Conservation (phyloP, 78 protist species). For the Cavenderia fasciculata region DNA sequence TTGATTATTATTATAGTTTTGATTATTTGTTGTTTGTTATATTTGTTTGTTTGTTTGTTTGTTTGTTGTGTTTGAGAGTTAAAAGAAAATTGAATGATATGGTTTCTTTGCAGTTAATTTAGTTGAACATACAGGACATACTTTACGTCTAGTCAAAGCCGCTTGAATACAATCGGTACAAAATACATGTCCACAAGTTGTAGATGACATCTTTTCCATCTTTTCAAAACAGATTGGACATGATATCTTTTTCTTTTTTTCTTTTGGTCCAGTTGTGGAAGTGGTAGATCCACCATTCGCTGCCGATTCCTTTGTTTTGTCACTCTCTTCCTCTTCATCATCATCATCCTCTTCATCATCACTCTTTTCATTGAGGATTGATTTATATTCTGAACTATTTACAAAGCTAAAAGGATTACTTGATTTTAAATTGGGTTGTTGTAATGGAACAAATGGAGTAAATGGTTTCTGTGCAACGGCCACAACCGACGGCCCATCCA, state of each 20-base stretch:
- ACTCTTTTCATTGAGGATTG: not conserved
- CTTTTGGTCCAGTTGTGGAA: not conserved
- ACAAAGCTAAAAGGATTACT: not conserved
- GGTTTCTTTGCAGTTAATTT: constrained; percentile 7
- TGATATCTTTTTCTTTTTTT: not conserved
- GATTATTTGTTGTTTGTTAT: too few relatives aligned
- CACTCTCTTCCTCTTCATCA: not conserved
- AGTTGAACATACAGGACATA: constrained; percentile 28
- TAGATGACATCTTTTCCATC: not conserved
- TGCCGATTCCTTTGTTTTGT: not conserved
- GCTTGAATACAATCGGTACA: constrained; percentile 6
- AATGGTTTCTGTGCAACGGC: too few relatives aligned
- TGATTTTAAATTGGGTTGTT: not conserved
- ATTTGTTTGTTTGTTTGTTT: too few relatives aligned
- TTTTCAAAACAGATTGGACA: constrained; percentile 66
- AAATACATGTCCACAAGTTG: constrained; percentile 56
- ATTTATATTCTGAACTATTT: not conserved
- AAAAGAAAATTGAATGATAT: constrained; percentile 6
- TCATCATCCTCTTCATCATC: not conserved
- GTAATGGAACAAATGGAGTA: constrained; percentile 6
- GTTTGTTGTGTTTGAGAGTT: too few relatives aligned
- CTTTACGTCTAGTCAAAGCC: constrained; percentile 17
- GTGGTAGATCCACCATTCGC: not conserved
- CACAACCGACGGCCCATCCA: too few relatives aligned
- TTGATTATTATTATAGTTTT: too few relatives aligned